Evolutionary conservation across 2,329 filamentous ascomycete species (phyloP).

Genomic region (Cordyceps farinosa): DNA sequence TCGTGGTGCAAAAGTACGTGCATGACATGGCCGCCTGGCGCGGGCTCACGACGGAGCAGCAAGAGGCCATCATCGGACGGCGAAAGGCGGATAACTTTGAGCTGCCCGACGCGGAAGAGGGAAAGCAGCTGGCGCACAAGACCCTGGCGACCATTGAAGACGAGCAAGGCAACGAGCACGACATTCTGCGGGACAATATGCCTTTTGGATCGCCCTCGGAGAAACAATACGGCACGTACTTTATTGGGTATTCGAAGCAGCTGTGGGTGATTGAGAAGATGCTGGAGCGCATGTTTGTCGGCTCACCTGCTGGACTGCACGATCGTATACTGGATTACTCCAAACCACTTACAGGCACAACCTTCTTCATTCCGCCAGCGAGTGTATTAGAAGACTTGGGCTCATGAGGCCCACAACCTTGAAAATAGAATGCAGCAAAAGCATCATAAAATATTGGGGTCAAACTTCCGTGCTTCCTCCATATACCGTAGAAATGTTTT

Average conservation of each 20-base stretch:
- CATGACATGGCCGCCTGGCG: constrained; percentile 50
- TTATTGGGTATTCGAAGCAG: constrained; percentile 51
- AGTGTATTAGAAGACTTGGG: background rate
- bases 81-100: constrained; percentile 57
- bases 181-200: constrained; percentile 58
- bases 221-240: constrained; percentile 55
- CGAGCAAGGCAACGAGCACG: constrained; percentile 46
- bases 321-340: constrained; percentile 56
- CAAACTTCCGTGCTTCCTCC: background rate
- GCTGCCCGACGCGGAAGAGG: constrained; percentile 46
- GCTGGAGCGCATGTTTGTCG: constrained; percentile 56
- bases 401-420: background rate
- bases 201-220: constrained; percentile 52
- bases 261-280: constrained; percentile 58
- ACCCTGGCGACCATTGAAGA: constrained; percentile 52
- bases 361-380: constrained; percentile 41
- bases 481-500: background rate
- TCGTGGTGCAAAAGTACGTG: constrained; percentile 58
- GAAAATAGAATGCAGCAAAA: background rate
- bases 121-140: constrained; percentile 51
- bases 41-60: constrained; percentile 44
- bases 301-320: constrained; percentile 50
- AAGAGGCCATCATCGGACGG: constrained; percentile 54
- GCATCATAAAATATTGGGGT: background rate
- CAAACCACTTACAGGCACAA: constrained; percentile 46